These are phyloP conservation scores for Polyporus arcularius DNA, from an alignment of 768 basidiomycete species.

Conservation along the genomic window DNA sequence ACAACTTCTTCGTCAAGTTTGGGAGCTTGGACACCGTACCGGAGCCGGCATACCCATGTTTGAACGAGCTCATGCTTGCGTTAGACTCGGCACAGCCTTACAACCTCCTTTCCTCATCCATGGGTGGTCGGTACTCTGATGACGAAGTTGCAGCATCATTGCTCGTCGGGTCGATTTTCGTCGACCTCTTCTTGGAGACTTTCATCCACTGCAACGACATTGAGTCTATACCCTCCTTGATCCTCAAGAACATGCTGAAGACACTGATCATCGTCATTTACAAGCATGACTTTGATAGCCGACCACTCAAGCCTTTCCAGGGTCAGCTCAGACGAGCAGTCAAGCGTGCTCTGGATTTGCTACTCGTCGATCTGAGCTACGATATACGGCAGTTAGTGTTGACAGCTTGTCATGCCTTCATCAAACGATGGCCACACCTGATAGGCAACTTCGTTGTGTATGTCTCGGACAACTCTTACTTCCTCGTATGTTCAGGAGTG, in stretches of 20 bases:
- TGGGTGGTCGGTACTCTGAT: slow-evolving; percentile 36
- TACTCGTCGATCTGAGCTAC: slow-evolving; percentile 57
- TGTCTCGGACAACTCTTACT: slow-evolving; percentile 21
- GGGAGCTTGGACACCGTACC: slow-evolving; percentile 46
- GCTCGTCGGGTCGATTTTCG: slow-evolving; percentile 63
- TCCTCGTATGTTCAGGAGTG: neutral
- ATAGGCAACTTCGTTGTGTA: slow-evolving; percentile 58
- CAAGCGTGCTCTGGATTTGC: slow-evolving; percentile 48
- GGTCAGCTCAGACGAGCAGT: slow-evolving; percentile 54
- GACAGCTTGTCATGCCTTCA: slow-evolving; percentile 60
- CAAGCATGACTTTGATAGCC: slow-evolving; percentile 72
- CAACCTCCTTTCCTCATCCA: slow-evolving; percentile 49
- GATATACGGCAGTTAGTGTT: slow-evolving; percentile 69
- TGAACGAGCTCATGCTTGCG: slow-evolving; percentile 56
- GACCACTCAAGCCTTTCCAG: slow-evolving; percentile 54
- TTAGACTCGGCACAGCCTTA: slow-evolving; percentile 60
- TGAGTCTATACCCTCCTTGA: slow-evolving; percentile 51
- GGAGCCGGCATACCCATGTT: slow-evolving; percentile 50
- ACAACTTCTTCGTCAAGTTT: slow-evolving; percentile 56
- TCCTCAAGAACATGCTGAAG: slow-evolving; percentile 64
- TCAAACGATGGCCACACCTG: slow-evolving; percentile 58
- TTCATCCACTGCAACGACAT: slow-evolving; percentile 50
- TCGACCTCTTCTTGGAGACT: slow-evolving; percentile 58
- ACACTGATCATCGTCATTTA: slow-evolving; percentile 63
- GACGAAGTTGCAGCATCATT: slow-evolving; percentile 45